phyloP scores from a whole-genome alignment of 768 basidiomycete genomes.

The Lactifluus piperatus region DNA sequence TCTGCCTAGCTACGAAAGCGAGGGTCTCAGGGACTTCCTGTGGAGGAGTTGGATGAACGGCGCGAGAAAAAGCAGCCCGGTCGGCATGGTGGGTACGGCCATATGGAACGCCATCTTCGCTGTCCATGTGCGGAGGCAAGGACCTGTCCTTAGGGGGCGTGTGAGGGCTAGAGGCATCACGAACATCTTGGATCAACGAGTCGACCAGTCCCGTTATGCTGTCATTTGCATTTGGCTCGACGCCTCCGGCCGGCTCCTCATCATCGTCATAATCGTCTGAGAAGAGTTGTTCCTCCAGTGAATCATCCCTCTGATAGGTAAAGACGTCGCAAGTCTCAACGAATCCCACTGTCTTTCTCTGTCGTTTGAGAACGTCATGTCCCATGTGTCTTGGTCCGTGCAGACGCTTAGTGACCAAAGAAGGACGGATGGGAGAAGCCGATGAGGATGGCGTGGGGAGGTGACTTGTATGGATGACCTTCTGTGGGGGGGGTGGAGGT shows the following conservation, averaged over 20 bases:
- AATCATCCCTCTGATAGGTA: constrained; percentile 63
- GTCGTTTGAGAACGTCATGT: constrained; percentile 26
- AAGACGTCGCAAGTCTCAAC: constrained; percentile 74
- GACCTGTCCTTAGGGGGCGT: constrained; percentile 30
- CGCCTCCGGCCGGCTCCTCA: constrained; percentile 15
- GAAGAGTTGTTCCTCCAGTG: constrained; percentile 33
- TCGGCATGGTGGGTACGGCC: constrained; percentile 57
- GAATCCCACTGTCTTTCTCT: constrained; percentile 74
- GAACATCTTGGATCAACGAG: constrained; percentile 47
- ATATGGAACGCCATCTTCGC: constrained; percentile 54
- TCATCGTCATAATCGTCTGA: constrained; percentile 30
- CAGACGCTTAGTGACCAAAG: constrained; percentile 61
- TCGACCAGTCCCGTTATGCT: constrained; percentile 68
- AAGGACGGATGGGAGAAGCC: constrained; percentile 53
- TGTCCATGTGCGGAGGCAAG: constrained; percentile 50
- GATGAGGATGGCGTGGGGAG: constrained; percentile 23
- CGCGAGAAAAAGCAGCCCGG: constrained; percentile 36
- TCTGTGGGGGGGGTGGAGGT: constrained; percentile 19
- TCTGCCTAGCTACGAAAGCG: constrained; percentile 1
- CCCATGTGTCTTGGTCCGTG: constrained; percentile 64
- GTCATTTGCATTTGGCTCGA: constrained; percentile 37
- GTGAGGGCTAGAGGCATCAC: constrained; percentile 33
- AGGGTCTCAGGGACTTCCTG: constrained; percentile 4
- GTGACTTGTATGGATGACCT: constrained; percentile 3
- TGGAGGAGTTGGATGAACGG: constrained; percentile 22